Base-by-base conservation (phyloP, 768 basidiomycete species). In the Suillus tomentosus region DNA sequence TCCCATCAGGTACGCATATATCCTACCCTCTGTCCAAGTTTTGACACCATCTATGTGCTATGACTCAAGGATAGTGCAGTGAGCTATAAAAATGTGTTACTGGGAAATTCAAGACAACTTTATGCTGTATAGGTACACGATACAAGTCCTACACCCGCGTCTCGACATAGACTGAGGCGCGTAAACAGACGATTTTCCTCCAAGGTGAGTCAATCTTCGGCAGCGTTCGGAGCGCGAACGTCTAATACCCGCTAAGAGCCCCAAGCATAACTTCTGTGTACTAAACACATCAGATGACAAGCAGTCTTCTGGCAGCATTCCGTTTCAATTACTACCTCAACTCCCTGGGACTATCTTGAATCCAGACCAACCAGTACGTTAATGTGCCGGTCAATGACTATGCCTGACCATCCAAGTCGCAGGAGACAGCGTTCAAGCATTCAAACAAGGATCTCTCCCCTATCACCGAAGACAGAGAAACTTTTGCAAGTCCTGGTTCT, bases 401-500 rank as follows among this genome's bases (percentile, higher is more conserved):
- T 34, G 2, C 55, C 37, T 15, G n/a, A 39, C 14, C 37, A 22
- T 56, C 55, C 24, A 36, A 17, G 37, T 36, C 3, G 9, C 48
- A 62, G 61, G n/a, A 62, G 47, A 40, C 61, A 10, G 19, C n/a
- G 24, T 57, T 56, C n/a, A 31, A 55, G 36, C 55, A 42, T 50
- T 36, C 51, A 15, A 11, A 36, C 34, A 59, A 34, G 36, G 42
- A 34, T 24, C 61, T 64, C 62, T 62, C 65, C 24, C 48, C 65
- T n/a, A 56, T 62, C 9, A 42, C 56, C 22, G 36, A 62, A 64
- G 27, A 42, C 62, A 14, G 31, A 5, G 54, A 61, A 3, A 17
- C 19, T 19, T 39, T 50, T 2, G 63, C 60, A 53, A 66, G 62
- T 27, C 57, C 65, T 4, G 27, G 17, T 22, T 71, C 73, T 1